Base-by-base conservation (phyloP, 768 basidiomycete species). In the Coprinopsis marcescibilis region DNA sequence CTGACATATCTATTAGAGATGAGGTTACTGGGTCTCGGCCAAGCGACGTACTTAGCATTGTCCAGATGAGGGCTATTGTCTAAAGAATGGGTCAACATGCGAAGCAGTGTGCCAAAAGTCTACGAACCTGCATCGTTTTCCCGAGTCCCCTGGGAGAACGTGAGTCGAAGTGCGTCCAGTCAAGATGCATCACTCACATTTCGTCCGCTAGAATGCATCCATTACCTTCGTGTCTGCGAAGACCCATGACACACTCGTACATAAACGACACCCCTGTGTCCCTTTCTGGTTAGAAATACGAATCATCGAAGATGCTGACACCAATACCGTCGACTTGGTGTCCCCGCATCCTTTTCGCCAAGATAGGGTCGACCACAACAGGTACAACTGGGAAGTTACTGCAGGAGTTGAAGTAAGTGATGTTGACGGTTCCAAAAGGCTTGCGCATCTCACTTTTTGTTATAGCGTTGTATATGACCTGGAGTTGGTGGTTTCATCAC, bases 141-240 rank as follows among this genome's bases (percentile, higher is more conserved):
- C 96, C 96, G 41, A 99, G 78, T 41, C 95, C 95, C 94, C 94
- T 71, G 15, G 6, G n/a, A n/a, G n/a, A 43, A 2, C 4, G 15
- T 26, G 44, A 17, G 36, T 13, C 33, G 10, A 43, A 35, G 30
- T 17, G 21, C 13, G 34, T 34, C 30, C 32, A 25, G 43, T 21
- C 26, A 39, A 14, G n/a, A 37, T 5, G 45, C 46, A 39, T 45
- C 64, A 26, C 61, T 40, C 52, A 90, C 92, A 96, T 95, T 57
- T 98, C 96, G 64, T 99, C 96, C 1, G 95, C 96, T 26, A 99
- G 76, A 53, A 99, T 96, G 56, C 91, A 94, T 1, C 95, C 95
- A 59, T 89, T 81, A 1, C 91, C 88, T 63, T 94, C 91, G 51
- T 91, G 89, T 61, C 83, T 87, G 45, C 89, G 76, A 57, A 96